Percentiles rank a stretch among this genome's conserved stretches.
Conservation (phyloP, 179 eudicot genomes). For the Silene noctiflora region DNA sequence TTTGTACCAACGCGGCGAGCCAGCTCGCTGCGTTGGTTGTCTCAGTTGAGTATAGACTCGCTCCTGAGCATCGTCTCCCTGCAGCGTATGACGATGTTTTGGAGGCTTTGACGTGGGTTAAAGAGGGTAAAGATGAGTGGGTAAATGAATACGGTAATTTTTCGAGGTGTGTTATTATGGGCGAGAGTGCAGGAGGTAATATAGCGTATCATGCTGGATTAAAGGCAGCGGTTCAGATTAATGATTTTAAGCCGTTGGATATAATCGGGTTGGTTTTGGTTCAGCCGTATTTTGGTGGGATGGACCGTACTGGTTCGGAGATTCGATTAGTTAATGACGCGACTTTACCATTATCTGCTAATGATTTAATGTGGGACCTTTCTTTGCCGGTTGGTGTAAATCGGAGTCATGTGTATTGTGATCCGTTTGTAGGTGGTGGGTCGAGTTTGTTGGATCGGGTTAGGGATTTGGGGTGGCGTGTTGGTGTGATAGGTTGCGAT, state of each 20-base stretch:
- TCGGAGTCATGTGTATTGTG: conserved; percentile 46
- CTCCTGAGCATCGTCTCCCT: conserved; percentile 52
- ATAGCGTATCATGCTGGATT: conserved; percentile 45
- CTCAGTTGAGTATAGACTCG: conserved; percentile 44
- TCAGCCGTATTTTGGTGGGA: conserved; percentile 51
- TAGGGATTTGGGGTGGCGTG: conserved; percentile 36
- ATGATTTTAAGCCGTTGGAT: conserved; percentile 31
- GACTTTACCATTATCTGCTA: conserved; percentile 24
- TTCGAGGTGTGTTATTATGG: conserved; percentile 39
- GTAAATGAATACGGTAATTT: conserved; percentile 35
- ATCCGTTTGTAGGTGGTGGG: conserved; percentile 30
- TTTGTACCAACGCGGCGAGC: conserved; percentile 28
- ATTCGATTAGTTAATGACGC: conserved; percentile 29
- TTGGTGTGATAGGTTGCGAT: conserved; percentile 32
- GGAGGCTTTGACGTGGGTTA: conserved; percentile 45
- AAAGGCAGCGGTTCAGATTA: conserved; percentile 17
- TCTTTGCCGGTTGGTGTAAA: conserved; percentile 43
- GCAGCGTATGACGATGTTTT: conserved; percentile 46
- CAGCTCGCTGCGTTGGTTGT: conserved; percentile 29
- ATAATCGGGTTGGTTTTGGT: conserved; percentile 41
- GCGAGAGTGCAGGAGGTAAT: conserved; percentile 50
- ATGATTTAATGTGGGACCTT: conserved; percentile 48
- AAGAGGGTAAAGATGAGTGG: conserved; percentile 35
- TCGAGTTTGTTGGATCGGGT: conserved; percentile 25
- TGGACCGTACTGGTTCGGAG: conserved; percentile 42